Evolutionary conservation across 352 stramenopile species (phyloP), one percentile per base, ranked within the genome.

Genomic region (Phytophthora citrophthora): DNA sequence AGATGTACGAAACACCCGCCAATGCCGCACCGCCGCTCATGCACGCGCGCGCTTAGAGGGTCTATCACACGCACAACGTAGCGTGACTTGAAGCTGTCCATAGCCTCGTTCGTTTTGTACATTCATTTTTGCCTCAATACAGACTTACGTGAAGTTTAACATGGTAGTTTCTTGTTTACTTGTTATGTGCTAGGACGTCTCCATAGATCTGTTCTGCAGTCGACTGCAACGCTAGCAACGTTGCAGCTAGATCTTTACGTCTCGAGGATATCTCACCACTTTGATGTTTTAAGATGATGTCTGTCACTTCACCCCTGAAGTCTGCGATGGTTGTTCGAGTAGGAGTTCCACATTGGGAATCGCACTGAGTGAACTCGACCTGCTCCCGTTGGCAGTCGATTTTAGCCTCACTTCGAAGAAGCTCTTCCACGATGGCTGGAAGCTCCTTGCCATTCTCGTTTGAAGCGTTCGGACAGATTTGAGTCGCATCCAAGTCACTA

Each of bases 1-100:
- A 84, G 34, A 71, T 83, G 66, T 90, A 83, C 62, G 76, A 90
- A 70, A 83, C 81, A 23, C 81, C 81, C 12, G 66, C 65, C 4
- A 66, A 74, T 26, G 70, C 73, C 8, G 69, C 69, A 18, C 66
- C 70, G 36, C 75, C 72, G 40, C 65, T 81, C 49, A 75, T 73
- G 55, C 71, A 83, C 48, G 64, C 61, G 34, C 69, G 54, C 20
- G 31, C 69, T 15, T 77, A 77, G 46, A 70, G 40, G 29, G 20
- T 52, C 34, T 24, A 47, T 5, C 11, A 59, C 39, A 24, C 34
- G 26, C 36, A 34, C 31, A 20, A 20, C 20, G 20, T 20, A 13
- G 64, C 43, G 40, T 68, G 53, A 58, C 38, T 61, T 66, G 16
- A 61, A 59, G 47, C 31, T 61, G 32, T 48, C 23, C 40, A 65